Base-by-base conservation (phyloP, 2,329 filamentous ascomycete species). In the Phialophora chinensis region DNA sequence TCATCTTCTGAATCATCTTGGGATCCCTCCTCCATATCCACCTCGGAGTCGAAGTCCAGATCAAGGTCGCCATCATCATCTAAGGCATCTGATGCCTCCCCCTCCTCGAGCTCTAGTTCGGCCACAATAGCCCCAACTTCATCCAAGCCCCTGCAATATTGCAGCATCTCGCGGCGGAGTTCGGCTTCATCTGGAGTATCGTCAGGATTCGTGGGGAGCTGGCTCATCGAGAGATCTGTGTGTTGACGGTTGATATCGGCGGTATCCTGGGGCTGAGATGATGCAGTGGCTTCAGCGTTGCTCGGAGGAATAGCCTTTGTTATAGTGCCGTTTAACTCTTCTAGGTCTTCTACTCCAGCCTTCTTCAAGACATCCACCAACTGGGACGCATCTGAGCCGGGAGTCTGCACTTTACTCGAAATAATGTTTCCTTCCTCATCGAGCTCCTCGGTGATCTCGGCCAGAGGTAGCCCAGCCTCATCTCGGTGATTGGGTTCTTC, bases 81-180 rank as follows among this genome's bases (percentile, higher is more conserved):
- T 27, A 83, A 86, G 14, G 79, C 75, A 59, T 77, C 77, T 12
- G 76, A 77, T 31, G 76, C 81, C 20, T 82, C 83, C n/a, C 82
- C 83, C 66, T 93, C 89, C 69, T 96, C 92, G 1, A 98, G 78
- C 65, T 96, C 87, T 54, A 99, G 85, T 79, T 98, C 93, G 17
- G 95, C 95, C 17, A 99, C 95, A 2, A 99, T 91, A 44, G 92
- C 88, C 3, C 93, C 92, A 65, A 99, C 89, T 77, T 98, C 94
- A 53, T 90, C 89, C 78, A 97, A 82, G 68, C 91, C 90, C 17
- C 49, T 59, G 12, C 60, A 63, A 75, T 98, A 99, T 69, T 91
- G 86, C 7, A 98, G 84, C 93, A 99, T 98, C 74, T 97, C 89
- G 65, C 89, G 87, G 5, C 95, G 89, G 27, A 97, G 78, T 35